phyloP scores from a whole-genome alignment of 1,139 yeast species.

The Yamadazyma triangularis region DNA sequence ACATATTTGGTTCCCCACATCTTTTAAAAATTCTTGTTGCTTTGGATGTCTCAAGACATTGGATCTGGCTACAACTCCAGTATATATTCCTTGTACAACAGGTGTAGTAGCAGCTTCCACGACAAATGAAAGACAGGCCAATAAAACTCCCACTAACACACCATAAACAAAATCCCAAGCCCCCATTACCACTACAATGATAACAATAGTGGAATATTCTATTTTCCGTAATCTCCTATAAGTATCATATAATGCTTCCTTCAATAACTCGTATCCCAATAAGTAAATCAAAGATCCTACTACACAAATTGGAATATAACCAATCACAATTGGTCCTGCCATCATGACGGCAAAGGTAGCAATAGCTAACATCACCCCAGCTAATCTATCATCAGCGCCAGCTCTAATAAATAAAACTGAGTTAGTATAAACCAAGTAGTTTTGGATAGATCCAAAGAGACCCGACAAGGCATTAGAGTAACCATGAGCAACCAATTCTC shows the following conservation, averaged over 20 bases:
- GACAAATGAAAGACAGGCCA: slow-evolving; percentile 90
- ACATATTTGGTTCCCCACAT: slow-evolving; percentile 88
- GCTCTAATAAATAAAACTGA: slow-evolving; percentile 87
- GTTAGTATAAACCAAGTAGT: slow-evolving; percentile 91
- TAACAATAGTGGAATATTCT: slow-evolving; percentile 79
- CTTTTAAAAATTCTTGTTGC: slow-evolving; percentile 78
- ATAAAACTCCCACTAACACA: slow-evolving; percentile 79
- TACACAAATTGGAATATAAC: slow-evolving; percentile 90
- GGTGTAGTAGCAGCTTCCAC: slow-evolving; percentile 86
- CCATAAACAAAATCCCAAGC: slow-evolving; percentile 93
- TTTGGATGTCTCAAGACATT: slow-evolving; percentile 90
- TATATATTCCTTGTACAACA: slow-evolving; percentile 75
- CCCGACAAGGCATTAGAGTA: slow-evolving; percentile 89
- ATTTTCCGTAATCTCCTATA: slow-evolving; percentile 68
- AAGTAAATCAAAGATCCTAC: slow-evolving; percentile 90
- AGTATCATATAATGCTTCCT: slow-evolving; percentile 85
- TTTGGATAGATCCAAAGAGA: slow-evolving; percentile 79
- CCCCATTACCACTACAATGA: slow-evolving; percentile 91
- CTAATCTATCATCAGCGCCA: slow-evolving; percentile 85
- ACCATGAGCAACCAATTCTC: slow-evolving; percentile 94
- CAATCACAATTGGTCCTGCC: slow-evolving; percentile 89
- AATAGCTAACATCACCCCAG: slow-evolving; percentile 80
- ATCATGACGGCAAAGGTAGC: slow-evolving; percentile 81
- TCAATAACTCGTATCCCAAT: slow-evolving; percentile 82
- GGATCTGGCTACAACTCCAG: slow-evolving; percentile 87